phyloP scores from a whole-genome alignment of 73 alveolate genomes.

The Paraurostyla sp. region DNA sequence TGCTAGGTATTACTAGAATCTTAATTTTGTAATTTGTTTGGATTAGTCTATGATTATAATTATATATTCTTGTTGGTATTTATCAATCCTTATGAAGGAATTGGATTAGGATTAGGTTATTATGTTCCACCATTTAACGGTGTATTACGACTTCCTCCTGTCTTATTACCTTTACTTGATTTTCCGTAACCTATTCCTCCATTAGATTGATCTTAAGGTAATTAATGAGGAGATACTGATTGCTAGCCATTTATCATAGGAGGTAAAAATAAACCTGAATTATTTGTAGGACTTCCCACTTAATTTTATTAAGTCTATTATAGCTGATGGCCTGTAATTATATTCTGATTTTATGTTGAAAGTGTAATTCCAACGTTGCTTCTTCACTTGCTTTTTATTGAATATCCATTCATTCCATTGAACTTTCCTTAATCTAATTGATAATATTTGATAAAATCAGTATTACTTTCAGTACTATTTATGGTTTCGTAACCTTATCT shows the following conservation, averaged over 20 bases:
- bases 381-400: conserved; percentile 32
- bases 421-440: conserved; percentile 17
- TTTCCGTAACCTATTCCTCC: background rate
- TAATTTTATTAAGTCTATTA: background rate
- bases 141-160: conserved; percentile 45
- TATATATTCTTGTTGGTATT: background rate
- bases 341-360: background rate
- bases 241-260: background rate
- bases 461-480: conserved; percentile 28
- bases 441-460: background rate
- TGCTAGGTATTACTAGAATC: background rate
- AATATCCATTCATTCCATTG: conserved; percentile 5
- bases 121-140: conserved; percentile 1
- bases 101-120: background rate
- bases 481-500: conserved; percentile 36
- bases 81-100: background rate
- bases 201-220: background rate
- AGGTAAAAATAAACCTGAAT: conserved; percentile 35
- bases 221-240: too few relatives aligned
- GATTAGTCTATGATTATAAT: background rate
- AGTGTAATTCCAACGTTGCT: conserved; percentile 6
- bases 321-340: background rate
- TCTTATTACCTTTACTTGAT: background rate
- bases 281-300: background rate
- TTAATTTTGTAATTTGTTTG: background rate